These are phyloP conservation scores for Stereocaulon alpinum DNA, from an alignment of 495 filamentous ascomycete species.

Conservation along the genomic window DNA sequence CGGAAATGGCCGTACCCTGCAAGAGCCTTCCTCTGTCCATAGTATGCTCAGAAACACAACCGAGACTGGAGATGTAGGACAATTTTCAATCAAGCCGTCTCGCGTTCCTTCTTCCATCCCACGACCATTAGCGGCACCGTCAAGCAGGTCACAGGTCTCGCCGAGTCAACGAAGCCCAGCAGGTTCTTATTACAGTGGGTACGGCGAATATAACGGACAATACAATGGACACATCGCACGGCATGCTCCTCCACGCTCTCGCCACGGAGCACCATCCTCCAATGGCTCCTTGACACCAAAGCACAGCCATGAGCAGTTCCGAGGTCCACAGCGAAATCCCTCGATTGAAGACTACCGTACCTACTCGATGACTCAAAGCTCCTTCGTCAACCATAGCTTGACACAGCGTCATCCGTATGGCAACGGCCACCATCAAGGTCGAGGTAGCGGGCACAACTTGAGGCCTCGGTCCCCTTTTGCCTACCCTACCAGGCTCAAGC, in stretches of 20 bases:
- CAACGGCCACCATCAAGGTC: conserved; percentile 5
- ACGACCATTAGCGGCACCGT: not conserved
- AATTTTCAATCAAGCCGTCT: conserved; percentile 45
- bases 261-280: not conserved
- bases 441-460: conserved; percentile 24
- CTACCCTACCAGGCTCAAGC: conserved; percentile 54
- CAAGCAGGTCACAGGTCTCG: not conserved
- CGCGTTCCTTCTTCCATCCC: conserved; percentile 20
- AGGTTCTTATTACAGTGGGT: conserved; percentile 1
- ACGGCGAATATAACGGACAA: not conserved
- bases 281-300: conserved; percentile 13
- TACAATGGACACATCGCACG: not conserved
- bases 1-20: conserved; percentile 1
- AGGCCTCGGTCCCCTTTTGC: conserved; percentile 52
- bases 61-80: conserved; percentile 56
- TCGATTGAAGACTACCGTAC: conserved; percentile 13
- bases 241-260: not conserved
- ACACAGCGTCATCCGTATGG: conserved; percentile 15
- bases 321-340: not conserved
- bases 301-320: not conserved
- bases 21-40: conserved; percentile 24
- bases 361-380: conserved; percentile 17
- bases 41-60: conserved; percentile 63
- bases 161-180: conserved; percentile 4
- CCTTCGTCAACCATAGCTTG: conserved; percentile 11